Evolutionary conservation across 1,284 basidiomycete species (phyloP), one percentile per base, ranked within the genome.

Genomic region (Pyrrhoderma lamaoense): DNA sequence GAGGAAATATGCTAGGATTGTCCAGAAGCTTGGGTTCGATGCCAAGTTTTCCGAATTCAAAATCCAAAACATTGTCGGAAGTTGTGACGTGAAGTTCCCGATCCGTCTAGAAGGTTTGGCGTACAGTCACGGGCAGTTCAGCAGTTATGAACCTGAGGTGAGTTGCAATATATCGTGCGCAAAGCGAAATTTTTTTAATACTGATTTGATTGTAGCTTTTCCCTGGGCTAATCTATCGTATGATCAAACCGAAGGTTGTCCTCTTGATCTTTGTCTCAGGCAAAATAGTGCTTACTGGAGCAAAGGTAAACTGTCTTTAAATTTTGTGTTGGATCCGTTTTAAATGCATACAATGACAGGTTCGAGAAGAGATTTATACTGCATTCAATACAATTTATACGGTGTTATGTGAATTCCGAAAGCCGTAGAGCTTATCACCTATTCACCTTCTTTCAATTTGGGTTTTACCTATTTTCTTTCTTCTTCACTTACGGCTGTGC

Each of bases 31-130:
- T 42, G 96, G 96, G 35, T 99, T 99, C 68, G 95, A 99, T 60
- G 94, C 96, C 64, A 97, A 98, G 73, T 99, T 99, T 68, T 93
- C 91, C 51, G 95, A 99, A 72, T 99, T 99, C 77, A 99, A 99
- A 75, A 99, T 99, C 52, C 95, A 99, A 75, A 99, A 99, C 69
- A 99, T 99, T 51, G 96, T 99, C 47, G 96, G 96, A 51, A 88
- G 83, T 64, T 99, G 96, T 70, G 96, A 99, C 66, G 96, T 99
- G 62, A 96, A 96, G 73, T 99, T 99, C 76, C 96, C 96, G 55
- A 99, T 99, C 66, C 87, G 96, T 57, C 74, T 99, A 61, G 96
- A 99, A 71, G 96, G 96, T 54, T 78, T 99, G 54, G 95, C 95
- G 3, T 99, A 97, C 74, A 88, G 85, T 62, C 96, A 99, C 80